phyloP scores from a whole-genome alignment of 768 basidiomycete species.

The Boletus rubropictus region DNA sequence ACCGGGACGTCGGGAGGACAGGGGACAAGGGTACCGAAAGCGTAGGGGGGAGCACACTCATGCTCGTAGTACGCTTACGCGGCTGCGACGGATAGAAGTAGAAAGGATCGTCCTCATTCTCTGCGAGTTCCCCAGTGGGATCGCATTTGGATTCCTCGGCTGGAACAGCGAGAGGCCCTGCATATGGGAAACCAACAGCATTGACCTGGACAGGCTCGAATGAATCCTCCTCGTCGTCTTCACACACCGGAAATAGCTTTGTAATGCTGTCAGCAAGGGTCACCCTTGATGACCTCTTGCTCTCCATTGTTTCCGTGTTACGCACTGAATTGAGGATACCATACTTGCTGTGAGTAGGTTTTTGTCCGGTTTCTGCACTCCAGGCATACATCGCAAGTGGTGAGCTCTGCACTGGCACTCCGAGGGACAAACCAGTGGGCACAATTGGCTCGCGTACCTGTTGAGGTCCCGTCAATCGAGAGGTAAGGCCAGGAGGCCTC shows the following conservation, averaged over 20 bases:
- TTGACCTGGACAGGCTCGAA: constrained; percentile 11
- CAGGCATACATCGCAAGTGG: constrained; percentile 40
- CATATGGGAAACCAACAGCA: constrained; percentile 23
- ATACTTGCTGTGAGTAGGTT: constrained; percentile 13
- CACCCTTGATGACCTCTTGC: constrained; percentile 16
- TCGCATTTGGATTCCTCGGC: neutral
- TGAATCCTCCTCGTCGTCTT: constrained; percentile 34
- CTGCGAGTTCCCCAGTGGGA: constrained; percentile 1
- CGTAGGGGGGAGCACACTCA: constrained; percentile 15
- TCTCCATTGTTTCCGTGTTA: constrained; percentile 8
- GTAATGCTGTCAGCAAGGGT: constrained; percentile 17
- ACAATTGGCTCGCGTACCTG: constrained; percentile 19
- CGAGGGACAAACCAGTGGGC: constrained; percentile 40
- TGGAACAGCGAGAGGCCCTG: neutral
- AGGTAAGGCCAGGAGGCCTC: constrained; percentile 20
- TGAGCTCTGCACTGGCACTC: constrained; percentile 46
- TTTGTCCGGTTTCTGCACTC: constrained; percentile 35
- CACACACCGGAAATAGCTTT: constrained; percentile 27
- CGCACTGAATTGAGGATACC: constrained; percentile 15
- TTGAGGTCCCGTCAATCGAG: neutral
- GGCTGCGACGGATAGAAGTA: constrained; percentile 15
- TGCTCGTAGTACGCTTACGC: constrained; percentile 29
- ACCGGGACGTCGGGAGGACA: constrained; percentile 19
- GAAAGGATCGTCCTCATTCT: constrained; percentile 23
- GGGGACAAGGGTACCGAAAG: constrained; percentile 4